Percentiles rank a stretch among this genome's conserved stretches.
phyloP scores from a whole-genome alignment of 2,329 filamentous ascomycete species.

The Didymella segeticola region DNA sequence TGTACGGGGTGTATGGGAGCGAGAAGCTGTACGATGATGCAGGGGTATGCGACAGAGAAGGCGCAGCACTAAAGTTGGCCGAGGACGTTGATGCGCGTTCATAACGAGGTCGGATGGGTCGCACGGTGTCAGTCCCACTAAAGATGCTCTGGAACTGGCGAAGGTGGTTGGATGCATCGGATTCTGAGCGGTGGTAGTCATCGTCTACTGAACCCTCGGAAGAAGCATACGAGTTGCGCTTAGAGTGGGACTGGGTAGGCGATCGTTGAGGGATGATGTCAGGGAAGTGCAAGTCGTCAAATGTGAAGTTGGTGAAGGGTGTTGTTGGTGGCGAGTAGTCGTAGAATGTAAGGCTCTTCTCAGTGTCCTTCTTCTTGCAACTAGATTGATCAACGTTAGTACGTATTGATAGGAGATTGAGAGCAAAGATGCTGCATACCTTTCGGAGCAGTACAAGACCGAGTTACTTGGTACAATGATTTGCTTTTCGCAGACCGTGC shows the following conservation, averaged over 20 bases:
- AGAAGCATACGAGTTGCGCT: conserved; percentile 51
- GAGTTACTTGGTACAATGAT: conserved; percentile 67
- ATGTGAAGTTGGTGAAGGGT: conserved; percentile 47
- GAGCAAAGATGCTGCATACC: conserved; percentile 53
- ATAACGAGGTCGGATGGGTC: conserved; percentile 44
- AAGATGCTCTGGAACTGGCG: conserved; percentile 49
- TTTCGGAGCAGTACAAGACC: conserved; percentile 70
- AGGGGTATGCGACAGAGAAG: conserved; percentile 57
- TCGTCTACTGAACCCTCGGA: conserved; percentile 52
- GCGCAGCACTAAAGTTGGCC: conserved; percentile 47
- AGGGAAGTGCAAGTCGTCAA: conserved; percentile 48
- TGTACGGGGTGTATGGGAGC: conserved; percentile 48
- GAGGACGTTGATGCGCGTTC: conserved; percentile 45
- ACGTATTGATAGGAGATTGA: not conserved
- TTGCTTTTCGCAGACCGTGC: conserved; percentile 70
- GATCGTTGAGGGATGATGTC: conserved; percentile 58
- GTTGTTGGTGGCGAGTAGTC: conserved; percentile 46
- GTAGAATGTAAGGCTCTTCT: conserved; percentile 44
- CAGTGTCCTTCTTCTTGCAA: conserved; percentile 56
- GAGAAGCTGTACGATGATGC: conserved; percentile 55
- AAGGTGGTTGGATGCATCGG: conserved; percentile 52
- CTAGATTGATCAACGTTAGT: conserved; percentile 38
- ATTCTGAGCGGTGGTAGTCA: conserved; percentile 36
- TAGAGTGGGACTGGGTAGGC: conserved; percentile 50
- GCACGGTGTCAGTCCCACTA: conserved; percentile 32